Base-by-base conservation (phyloP, 2,329 filamentous ascomycete species). In the Colletotrichum somersetense region DNA sequence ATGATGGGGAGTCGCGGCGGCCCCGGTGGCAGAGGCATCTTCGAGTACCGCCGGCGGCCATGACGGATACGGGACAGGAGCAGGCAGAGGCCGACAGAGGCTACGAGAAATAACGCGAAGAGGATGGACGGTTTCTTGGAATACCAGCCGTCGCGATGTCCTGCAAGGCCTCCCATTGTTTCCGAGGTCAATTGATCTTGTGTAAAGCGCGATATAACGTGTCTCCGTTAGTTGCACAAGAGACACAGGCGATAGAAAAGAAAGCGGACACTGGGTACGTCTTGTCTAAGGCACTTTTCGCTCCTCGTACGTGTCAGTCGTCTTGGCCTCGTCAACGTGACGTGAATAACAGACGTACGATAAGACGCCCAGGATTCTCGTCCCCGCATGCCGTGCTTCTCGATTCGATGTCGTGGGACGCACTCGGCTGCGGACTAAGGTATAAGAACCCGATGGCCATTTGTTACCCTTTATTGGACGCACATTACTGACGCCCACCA, bases 1-100 rank as follows among this genome's bases (percentile, higher is more conserved):
- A 71, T 2, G 0, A 71, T 30, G 2, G 65, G 58, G 11, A 62
- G 48, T 1, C 30, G 57, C 2, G 65, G 58, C 3, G 65, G 65
- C 1, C 65, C 68, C 3, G 65, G 68, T 0, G 68, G 68, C 0
- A 71, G 66, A 5, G 65, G 42, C 1, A 71, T 44, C n/a, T 63
- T 59, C 0, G 48, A 42, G 16, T 23, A 12, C 5, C 14, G 33
- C 8, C 44, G 33, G 42, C 10, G 33, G 12, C 35, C 26, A 18
- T 16, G 18, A 16, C 57, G 55, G 33, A 35, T 14, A 26, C 42
- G 48, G 11, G 23, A 30, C 23, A 30, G 26, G 3, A 67, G 16
- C 2, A 62, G 48, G 20, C 35, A 67, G 16, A 52, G 14, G 5
- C 46, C 30, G 2, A 48, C 18, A 14, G 23, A 23, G 40, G 23